Base-by-base conservation (phyloP, 2,329 filamentous ascomycete species). In the Aspergillus novoparasiticus region DNA sequence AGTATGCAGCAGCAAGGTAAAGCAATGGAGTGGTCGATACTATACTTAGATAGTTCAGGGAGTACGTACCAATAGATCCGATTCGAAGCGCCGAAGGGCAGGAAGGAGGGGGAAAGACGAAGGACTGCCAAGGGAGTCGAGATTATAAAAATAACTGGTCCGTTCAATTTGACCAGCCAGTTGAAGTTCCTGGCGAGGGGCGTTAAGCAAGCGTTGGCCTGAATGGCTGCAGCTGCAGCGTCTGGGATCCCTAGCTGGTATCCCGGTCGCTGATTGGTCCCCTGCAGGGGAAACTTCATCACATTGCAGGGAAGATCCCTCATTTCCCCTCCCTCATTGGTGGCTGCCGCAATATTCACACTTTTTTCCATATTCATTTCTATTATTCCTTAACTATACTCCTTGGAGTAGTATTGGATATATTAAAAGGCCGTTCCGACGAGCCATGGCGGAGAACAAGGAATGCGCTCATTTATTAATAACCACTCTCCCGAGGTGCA, bases 241-340 rank as follows among this genome's bases (percentile, higher is more conserved):
- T 39, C 23, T 26, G n/a, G n/a, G 10, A 26, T 28, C 46, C 46
- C 46, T 50, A 3, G 46, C 34, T 32, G 61, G 67, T 59, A 23
- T 28, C 19, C 16, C 14, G n/a, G n/a, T 10, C 16, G 39, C 4
- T 59, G 51, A 66, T 66, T 68, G 63, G 66, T 61, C 30, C 39
- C 60, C 63, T 68, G 67, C 67, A 69, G 66, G 67, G 66, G 55
- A 55, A 60, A 60, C 56, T 64, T 62, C 55, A 65, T 68, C 66
- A 68, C 66, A 65, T 60, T 64, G 64, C 66, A 68, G 64, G 53
- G 43, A 39, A 46, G 54, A 58, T 58, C 60, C 62, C 19, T 51
- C 28, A 10, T n/a, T 51, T 2, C 14, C 4, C 16, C 16, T 32
- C 8, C 16, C 28, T 51, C 12, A 51, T 51, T 51, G 48, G 48